A percentile compares a stretch with the other conserved stretches of the same genome.
Conservation (phyloP, 2,329 filamentous ascomycete species). For the Aspergillus floridensis region DNA sequence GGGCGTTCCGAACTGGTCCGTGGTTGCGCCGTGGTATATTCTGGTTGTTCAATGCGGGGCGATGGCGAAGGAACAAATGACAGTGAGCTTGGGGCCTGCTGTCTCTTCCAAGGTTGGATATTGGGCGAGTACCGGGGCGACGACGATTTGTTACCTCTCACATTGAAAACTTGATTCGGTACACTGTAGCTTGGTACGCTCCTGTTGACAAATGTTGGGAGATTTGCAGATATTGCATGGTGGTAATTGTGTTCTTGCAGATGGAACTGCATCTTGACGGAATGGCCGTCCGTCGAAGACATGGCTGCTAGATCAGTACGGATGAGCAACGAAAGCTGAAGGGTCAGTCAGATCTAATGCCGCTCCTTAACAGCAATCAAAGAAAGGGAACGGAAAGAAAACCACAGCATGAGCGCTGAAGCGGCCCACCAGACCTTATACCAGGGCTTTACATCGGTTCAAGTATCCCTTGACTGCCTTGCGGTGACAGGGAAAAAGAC, state of each 20-base stretch:
- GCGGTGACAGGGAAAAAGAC: slow-evolving; percentile 19
- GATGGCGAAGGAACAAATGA: slow-evolving; percentile 35
- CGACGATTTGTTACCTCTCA: slow-evolving; percentile 13
- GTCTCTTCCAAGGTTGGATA: slow-evolving; percentile 30
- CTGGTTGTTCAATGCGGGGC: slow-evolving; percentile 29
- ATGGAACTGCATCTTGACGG: slow-evolving; percentile 21
- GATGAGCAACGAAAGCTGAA: slow-evolving; percentile 11
- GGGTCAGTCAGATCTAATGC: slow-evolving; percentile 13
- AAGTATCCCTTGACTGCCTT: slow-evolving; percentile 32
- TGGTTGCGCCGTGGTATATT: slow-evolving; percentile 26
- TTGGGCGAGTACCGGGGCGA: slow-evolving; percentile 25
- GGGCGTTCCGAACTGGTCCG: slow-evolving; percentile 27
- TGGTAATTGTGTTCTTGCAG: slow-evolving; percentile 17
- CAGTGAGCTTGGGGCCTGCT: slow-evolving; percentile 32
- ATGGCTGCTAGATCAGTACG: slow-evolving; percentile 19
- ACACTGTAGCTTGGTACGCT: slow-evolving; percentile 20
- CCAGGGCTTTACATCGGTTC: slow-evolving; percentile 11
- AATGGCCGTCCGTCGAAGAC: slow-evolving; percentile 31
- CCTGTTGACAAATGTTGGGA: slow-evolving; percentile 18
- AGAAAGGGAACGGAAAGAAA: slow-evolving; percentile 15
- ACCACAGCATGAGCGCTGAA: slow-evolving; percentile 4
- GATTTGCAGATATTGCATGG: slow-evolving; percentile 20
- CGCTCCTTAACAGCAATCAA: slow-evolving; percentile 12
- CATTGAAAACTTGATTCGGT: slow-evolving; percentile 10
- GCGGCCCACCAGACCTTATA: slow-evolving; percentile 30